A percentile compares a stretch with the other conserved stretches of the same genome.
Evolutionary conservation across 768 basidiomycete species (phyloP).

Genomic region (Tricholoma bakamatsutake): DNA sequence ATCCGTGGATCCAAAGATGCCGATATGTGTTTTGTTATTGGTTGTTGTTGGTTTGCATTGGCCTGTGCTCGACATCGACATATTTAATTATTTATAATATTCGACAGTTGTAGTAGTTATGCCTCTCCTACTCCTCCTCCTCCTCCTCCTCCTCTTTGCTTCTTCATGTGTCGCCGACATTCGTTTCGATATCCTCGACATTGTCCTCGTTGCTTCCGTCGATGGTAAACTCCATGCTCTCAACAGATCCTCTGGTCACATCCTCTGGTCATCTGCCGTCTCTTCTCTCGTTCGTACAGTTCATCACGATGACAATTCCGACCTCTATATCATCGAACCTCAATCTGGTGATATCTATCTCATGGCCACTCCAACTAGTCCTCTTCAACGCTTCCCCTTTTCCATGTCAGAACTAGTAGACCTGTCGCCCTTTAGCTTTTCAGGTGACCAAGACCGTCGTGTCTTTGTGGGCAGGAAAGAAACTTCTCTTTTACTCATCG

Average conservation of each 20-base stretch:
- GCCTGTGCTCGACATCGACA: slow-evolving; percentile 31
- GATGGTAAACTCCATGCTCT: slow-evolving; percentile 95
- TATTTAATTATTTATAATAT: slow-evolving; percentile 41
- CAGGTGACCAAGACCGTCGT: slow-evolving; percentile 54
- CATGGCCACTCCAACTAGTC: slow-evolving; percentile 58
- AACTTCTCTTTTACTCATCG: slow-evolving; percentile 70
- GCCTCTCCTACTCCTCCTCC: too few relatives aligned
- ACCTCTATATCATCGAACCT: slow-evolving; percentile 90
- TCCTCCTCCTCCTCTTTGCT: too few relatives aligned
- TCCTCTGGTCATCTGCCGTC: slow-evolving; percentile 77
- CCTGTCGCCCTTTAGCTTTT: slow-evolving; percentile 75
- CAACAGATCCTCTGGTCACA: slow-evolving; percentile 76
- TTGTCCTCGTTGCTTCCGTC: slow-evolving; percentile 86
- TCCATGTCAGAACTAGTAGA: slow-evolving; percentile 93
- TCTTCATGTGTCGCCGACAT: too few relatives aligned
- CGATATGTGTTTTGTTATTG: slow-evolving; percentile 51
- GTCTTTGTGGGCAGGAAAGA: slow-evolving; percentile 91
- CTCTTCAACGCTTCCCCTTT: slow-evolving; percentile 84
- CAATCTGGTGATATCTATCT: slow-evolving; percentile 93
- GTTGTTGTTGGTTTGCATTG: slow-evolving; percentile 37
- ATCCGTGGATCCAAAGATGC: slow-evolving; percentile 57
- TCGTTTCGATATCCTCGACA: slow-evolving; percentile 54
- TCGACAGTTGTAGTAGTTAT: slow-evolving; percentile 19
- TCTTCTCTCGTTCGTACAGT: slow-evolving; percentile 63
- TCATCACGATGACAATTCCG: slow-evolving; percentile 53